Conservation (phyloP, 2,329 filamentous ascomycete species). For the Ophiocordyceps camponoti-leonardi region DNA sequence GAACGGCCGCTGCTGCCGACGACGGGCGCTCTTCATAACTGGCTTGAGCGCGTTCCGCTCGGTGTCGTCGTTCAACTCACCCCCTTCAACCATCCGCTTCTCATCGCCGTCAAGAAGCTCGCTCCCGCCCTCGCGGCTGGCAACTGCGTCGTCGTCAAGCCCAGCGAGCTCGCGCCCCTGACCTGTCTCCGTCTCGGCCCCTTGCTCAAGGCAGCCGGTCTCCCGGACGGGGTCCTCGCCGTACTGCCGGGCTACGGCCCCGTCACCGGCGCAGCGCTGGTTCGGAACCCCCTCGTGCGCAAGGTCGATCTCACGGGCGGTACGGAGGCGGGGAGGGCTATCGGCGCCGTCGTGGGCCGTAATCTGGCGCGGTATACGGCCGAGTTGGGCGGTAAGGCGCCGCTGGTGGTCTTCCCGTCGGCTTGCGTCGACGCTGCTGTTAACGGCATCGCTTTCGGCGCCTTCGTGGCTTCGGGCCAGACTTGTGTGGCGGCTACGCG, state of each 20-base stretch:
- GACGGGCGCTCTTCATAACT: conserved; percentile 39
- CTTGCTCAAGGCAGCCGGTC: conserved; percentile 47
- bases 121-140: conserved; percentile 42
- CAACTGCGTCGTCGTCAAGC: conserved; percentile 43
- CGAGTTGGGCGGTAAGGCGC: conserved; percentile 56
- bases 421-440: conserved; percentile 50
- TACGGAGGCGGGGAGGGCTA: conserved; percentile 50
- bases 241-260: conserved; percentile 38
- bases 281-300: conserved; percentile 31
- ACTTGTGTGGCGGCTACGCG: conserved; percentile 54
- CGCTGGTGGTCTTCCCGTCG: conserved; percentile 48
- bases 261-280: conserved; percentile 34
- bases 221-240: conserved; percentile 53
- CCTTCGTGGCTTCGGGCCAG: conserved; percentile 37
- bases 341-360: conserved; percentile 46
- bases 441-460: conserved; percentile 47
- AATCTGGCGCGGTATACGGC: conserved; percentile 56
- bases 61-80: conserved; percentile 41
- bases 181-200: conserved; percentile 40
- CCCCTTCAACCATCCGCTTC: conserved; percentile 40
- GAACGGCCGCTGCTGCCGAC: conserved; percentile 51
- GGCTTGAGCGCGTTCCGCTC: conserved; percentile 33
- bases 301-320: conserved; percentile 65
- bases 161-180: conserved; percentile 44
- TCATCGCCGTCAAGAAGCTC: conserved; percentile 42